Evolutionary conservation across 108 stramenopile species (phyloP), one percentile per base, ranked within the genome.

Genomic region (Poteriospumella lacustris): DNA sequence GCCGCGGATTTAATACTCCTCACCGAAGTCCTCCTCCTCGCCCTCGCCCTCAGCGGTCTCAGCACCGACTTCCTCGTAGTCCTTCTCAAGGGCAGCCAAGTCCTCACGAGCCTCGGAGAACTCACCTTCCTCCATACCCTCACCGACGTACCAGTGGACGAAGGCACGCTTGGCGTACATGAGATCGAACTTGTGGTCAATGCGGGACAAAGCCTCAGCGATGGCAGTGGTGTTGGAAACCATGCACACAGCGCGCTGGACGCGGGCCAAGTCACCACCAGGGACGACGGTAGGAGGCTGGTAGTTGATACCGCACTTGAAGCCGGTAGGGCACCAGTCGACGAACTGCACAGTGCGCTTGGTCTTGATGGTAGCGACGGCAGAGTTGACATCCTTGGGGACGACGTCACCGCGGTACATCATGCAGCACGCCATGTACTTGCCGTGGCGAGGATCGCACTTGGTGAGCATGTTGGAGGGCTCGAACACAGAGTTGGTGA

Each of bases 101-200:
- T 96, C 96, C 91, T 98, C 97, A 89, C 97, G 96, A 62, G 97
- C 97, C 82, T 98, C 97, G 43, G 92, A 93, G 91, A 98, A 98
- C 83, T 98, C 97, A 76, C 97, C 97, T 81, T 98, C 97, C 86
- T 98, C 89, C 97, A 98, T 98, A 88, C 97, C 96, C 86, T 97
- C 97, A 59, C 97, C 96, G 78, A 98, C 97, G 78, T 97, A 98
- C 97, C 97, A 98, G 91, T 98, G 95, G 68, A 98, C 96, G 81
- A 99, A 99, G 78, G 97, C 96, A 88, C 97, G 96, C 94, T 99
- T 99, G 91, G 95, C 95, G 85, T 99, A 99, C 97, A 99, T 99
- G 72, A 97, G 92, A 88, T 99, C 97, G 90, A 99, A 99, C 93
- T 99, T 91, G 94, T 97, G 96, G 81, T 99, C 96, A 75, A 99